Conservation (phyloP, 208 protist genomes). For the Crithidia expoeki region DNA sequence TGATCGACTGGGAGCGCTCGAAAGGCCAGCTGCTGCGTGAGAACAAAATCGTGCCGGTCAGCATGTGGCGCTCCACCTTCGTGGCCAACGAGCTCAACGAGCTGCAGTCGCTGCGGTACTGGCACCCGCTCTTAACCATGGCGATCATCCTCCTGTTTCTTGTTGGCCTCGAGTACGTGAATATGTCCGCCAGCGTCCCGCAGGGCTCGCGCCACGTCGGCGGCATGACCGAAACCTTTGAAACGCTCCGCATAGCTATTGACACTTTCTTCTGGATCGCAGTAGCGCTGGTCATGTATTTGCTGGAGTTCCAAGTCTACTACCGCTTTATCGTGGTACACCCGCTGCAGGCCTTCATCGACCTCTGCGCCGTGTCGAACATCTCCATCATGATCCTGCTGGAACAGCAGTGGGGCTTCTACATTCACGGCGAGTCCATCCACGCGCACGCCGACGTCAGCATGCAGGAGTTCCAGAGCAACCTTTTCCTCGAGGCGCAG, state of each 20-base stretch:
- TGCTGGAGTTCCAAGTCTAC: slow-evolving; percentile 81
- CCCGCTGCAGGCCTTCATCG: slow-evolving; percentile 86
- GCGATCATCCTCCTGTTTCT: slow-evolving; percentile 77
- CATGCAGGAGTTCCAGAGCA: slow-evolving; percentile 90
- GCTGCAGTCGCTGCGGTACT: slow-evolving; percentile 76
- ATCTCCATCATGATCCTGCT: slow-evolving; percentile 87
- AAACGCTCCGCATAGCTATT: slow-evolving; percentile 70
- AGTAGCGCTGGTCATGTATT: slow-evolving; percentile 65
- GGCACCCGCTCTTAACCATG: slow-evolving; percentile 77
- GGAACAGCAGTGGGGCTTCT: slow-evolving; percentile 86
- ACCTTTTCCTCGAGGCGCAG: slow-evolving; percentile 77
- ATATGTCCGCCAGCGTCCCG: slow-evolving; percentile 53
- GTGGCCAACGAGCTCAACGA: slow-evolving; percentile 85
- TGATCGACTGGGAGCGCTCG: slow-evolving; percentile 91
- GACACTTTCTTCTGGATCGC: slow-evolving; percentile 80
- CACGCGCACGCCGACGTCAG: slow-evolving; percentile 86
- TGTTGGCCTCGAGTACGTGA: slow-evolving; percentile 52
- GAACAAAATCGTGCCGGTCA: slow-evolving; percentile 82
- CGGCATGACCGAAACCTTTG: slow-evolving; percentile 38
- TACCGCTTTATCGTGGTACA: slow-evolving; percentile 87
- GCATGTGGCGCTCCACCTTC: slow-evolving; percentile 89
- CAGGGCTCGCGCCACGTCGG: slow-evolving; percentile 31
- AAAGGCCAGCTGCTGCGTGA: slow-evolving; percentile 87
- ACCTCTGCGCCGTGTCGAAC: slow-evolving; percentile 92
- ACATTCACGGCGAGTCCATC: slow-evolving; percentile 92